A percentile compares a stretch with the other conserved stretches of the same genome.
Evolutionary conservation across 116 monocot species (phyloP).

Genomic region (Zostera marina): DNA sequence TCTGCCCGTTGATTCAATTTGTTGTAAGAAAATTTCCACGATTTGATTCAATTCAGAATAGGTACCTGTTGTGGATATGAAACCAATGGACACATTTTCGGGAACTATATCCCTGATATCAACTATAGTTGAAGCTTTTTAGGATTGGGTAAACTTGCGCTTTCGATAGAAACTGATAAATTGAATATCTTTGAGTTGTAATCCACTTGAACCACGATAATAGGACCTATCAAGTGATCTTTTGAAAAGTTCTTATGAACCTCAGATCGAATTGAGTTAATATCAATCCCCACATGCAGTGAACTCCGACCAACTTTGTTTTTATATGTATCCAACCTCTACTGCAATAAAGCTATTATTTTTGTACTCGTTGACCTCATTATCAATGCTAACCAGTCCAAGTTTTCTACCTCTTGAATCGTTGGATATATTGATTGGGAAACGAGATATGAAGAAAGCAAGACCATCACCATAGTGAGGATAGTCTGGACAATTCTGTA

Average conservation of each 20-base stretch:
- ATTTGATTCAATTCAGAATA: background rate
- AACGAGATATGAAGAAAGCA: background rate
- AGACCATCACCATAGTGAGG: background rate
- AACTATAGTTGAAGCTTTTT: background rate
- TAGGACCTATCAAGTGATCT: background rate
- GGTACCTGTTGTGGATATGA: background rate
- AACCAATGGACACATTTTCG: slow-evolving; percentile 8
- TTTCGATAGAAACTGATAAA: background rate
- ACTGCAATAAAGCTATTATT: slow-evolving; percentile 19
- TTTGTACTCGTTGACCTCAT: background rate
- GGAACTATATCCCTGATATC: slow-evolving; percentile 6
- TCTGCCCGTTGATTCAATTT: too few relatives aligned
- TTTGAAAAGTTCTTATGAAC: background rate
- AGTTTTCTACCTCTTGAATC: background rate
- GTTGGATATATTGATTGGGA: background rate
- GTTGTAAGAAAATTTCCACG: slow-evolving; percentile 8
- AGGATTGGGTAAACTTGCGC: background rate
- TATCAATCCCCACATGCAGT: slow-evolving; percentile 5
- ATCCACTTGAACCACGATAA: background rate
- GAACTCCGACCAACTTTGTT: slow-evolving; percentile 14
- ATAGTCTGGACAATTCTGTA: too few relatives aligned
- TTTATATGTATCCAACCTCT: slow-evolving; percentile 44
- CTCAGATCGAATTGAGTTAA: slow-evolving; percentile 6
- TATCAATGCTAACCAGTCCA: background rate
- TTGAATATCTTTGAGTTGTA: slow-evolving; percentile 2